phyloP scores from a whole-genome alignment of 2,329 filamentous ascomycete species.

The Phialophora macrospora region DNA sequence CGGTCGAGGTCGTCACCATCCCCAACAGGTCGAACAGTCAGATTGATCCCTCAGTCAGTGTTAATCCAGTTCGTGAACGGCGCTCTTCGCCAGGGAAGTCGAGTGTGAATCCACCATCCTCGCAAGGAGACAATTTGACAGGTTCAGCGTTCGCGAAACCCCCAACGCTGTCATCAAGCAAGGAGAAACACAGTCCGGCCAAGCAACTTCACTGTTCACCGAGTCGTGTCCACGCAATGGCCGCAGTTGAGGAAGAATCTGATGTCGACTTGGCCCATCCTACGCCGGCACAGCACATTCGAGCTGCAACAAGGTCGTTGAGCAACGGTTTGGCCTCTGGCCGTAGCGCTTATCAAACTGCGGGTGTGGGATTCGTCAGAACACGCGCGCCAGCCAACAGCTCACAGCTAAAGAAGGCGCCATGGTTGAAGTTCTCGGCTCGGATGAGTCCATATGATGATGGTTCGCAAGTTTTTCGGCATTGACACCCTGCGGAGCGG shows the following conservation, averaged over 20 bases:
- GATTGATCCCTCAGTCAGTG: not conserved
- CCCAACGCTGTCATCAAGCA: not conserved
- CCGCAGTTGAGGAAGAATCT: not conserved
- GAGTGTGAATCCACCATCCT: not conserved
- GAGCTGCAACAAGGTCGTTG: not conserved
- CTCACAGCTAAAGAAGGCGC: not conserved
- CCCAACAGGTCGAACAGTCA: not conserved
- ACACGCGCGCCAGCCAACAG: not conserved
- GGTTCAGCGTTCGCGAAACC: not conserved
- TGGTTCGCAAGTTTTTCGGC: not conserved
- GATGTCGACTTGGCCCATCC: not conserved
- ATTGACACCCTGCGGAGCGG: not conserved
- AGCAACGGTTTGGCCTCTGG: not conserved
- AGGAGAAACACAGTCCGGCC: not conserved
- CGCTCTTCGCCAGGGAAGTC: slow-evolving; percentile 1
- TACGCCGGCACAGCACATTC: not conserved
- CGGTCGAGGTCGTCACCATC: not conserved
- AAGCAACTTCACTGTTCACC: not conserved
- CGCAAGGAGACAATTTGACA: not conserved
- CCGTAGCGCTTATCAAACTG: not conserved
- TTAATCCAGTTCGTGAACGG: not conserved
- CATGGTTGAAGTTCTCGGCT: not conserved
- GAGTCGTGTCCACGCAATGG: not conserved
- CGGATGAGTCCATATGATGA: not conserved
- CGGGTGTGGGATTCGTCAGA: not conserved